These are phyloP conservation scores for Rhododendron henanense DNA, from an alignment of 148 eudicot species.

Conservation along the genomic window DNA sequence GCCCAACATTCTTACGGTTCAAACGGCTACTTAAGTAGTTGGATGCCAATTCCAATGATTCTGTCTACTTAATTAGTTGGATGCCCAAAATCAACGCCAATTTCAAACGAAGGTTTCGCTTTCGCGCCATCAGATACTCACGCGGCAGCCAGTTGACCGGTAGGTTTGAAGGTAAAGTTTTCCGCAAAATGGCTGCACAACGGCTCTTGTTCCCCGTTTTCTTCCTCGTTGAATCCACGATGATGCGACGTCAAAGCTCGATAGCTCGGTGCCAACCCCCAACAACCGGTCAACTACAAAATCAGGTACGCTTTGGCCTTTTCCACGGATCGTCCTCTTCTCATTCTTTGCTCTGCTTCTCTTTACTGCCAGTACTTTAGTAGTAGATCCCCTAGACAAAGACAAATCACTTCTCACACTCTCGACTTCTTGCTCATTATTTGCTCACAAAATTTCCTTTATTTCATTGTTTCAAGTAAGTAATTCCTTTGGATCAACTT, in stretches of 20 bases:
- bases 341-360: constrained; percentile 5
- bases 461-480: constrained; percentile 11
- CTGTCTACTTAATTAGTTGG: background rate
- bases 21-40: background rate
- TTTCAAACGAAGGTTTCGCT: background rate
- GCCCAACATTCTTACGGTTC: background rate
- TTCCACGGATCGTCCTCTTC: constrained; percentile 4
- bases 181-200: constrained; percentile 19
- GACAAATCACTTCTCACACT: background rate
- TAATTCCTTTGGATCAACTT: background rate
- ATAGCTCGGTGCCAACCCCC: constrained; percentile 5
- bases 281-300: constrained; percentile 14
- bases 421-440: background rate
- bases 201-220: background rate
- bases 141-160: constrained; percentile 15
- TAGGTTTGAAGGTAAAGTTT: constrained; percentile 27
- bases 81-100: background rate
- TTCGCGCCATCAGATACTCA: background rate
- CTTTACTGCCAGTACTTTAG: background rate
- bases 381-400: background rate
- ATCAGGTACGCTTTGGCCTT: background rate
- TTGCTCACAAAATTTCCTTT: background rate
- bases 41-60: background rate
- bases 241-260: background rate
- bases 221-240: background rate